Evolutionary conservation across 2,329 filamentous ascomycete genomes (phyloP), one percentile per base, ranked within the genome.

Genomic region (Clarireedia monteithiana): DNA sequence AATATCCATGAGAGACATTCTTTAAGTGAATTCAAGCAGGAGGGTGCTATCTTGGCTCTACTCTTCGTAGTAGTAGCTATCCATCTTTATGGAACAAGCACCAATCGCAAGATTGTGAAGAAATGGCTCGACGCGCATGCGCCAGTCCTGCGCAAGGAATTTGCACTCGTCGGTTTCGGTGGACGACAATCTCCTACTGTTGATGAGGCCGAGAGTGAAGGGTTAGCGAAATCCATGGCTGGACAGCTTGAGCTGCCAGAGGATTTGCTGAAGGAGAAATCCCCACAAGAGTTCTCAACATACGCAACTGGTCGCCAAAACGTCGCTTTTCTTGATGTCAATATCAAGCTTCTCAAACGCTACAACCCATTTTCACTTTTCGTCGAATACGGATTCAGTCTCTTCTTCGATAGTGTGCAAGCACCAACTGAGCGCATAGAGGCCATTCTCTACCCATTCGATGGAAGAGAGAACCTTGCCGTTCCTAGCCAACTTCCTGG

Each of bases 281-380:
- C 88, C 55, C 81, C 91, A 59, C 89, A 89, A 66, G 90, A 96
- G 73, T 97, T 85, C 73, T 76, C 86, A 55, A 85, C 86, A 10
- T 99, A 99, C 71, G 90, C 89, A 38, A 91, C 91, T 36, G 94
- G 94, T 55, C 84, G 94, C 64, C 88, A 91, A 77, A 99, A 99
- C 71, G 80, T 94, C 40, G 92, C 92, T 17, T 97, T 95, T 69
- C 73, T 92, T 67, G 92, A 99, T 67, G 76, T 95, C 70, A 89
- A 63, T 30, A 53, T 68, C 34, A 64, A 61, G 26, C 57, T 68
- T 15, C 46, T 64, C 36, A 68, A 68, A 56, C 63, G 64, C 7
- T 68, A 66, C 52, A 67, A 63, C 53, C 66, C 66, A 23, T 49
- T 68, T 5, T 61, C 50, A 24, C 57, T 67, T 52, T 30, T 66